phyloP scores from a whole-genome alignment of 163 green algal species.

The Trebouxia gelatinosa region DNA sequence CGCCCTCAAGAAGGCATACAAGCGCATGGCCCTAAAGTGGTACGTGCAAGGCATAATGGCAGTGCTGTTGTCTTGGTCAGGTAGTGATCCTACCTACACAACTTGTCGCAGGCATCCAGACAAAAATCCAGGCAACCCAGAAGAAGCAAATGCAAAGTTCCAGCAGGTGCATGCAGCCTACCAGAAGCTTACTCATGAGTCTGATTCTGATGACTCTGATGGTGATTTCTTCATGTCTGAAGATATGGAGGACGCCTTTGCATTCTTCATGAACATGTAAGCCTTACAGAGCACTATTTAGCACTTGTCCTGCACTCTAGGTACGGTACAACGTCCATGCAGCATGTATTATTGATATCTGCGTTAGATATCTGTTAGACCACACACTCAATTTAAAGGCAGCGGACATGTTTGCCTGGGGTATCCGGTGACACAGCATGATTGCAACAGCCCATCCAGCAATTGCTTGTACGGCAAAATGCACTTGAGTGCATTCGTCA shows the following conservation, averaged over 20 bases:
- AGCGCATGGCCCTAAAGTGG: conserved; percentile 53
- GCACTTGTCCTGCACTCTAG: not conserved
- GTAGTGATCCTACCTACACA: too few relatives aligned
- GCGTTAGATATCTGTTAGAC: too few relatives aligned
- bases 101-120: conserved; percentile 30
- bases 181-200: conserved; percentile 12
- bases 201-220: conserved; percentile 19
- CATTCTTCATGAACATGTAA: conserved; percentile 35
- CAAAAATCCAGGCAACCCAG: conserved; percentile 35
- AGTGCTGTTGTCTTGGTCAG: not conserved
- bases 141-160: conserved; percentile 27
- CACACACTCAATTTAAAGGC: too few relatives aligned
- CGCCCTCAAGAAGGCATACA: conserved; percentile 73
- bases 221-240: conserved; percentile 25
- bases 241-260: conserved; percentile 3
- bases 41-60: not conserved
- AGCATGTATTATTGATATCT: too few relatives aligned
- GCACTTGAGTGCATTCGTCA: too few relatives aligned
- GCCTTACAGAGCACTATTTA: too few relatives aligned
- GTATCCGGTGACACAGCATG: too few relatives aligned
- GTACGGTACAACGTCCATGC: too few relatives aligned
- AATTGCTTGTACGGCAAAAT: too few relatives aligned
- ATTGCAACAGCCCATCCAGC: too few relatives aligned
- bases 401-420: too few relatives aligned
- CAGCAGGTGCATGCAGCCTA: conserved; percentile 27